phyloP scores from a whole-genome alignment of 2,329 filamentous ascomycete species.

The Fusarium duplospermum region DNA sequence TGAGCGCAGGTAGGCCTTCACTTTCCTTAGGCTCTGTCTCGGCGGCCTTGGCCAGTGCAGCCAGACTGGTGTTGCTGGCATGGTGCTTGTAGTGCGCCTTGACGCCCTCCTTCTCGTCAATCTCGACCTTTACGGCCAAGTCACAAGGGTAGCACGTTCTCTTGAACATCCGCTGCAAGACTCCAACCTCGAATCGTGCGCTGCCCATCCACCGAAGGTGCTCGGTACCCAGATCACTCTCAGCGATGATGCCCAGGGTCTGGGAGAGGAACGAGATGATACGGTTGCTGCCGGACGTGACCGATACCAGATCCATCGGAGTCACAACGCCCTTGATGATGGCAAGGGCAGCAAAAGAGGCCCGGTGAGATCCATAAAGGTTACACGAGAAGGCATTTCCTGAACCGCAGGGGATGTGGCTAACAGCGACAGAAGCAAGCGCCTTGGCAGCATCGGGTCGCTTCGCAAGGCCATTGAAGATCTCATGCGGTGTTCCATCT shows the following conservation, averaged over 20 bases:
- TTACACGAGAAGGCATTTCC: constrained; percentile 96
- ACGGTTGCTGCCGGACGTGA: constrained; percentile 82
- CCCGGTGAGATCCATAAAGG: constrained; percentile 81
- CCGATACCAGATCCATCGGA: constrained; percentile 84
- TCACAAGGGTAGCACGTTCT: constrained; percentile 90
- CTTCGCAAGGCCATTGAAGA: constrained; percentile 91
- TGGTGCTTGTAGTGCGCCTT: constrained; percentile 75
- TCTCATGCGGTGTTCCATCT: constrained; percentile 90
- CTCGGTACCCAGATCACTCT: constrained; percentile 90
- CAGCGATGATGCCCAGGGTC: constrained; percentile 88
- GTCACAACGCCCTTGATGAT: constrained; percentile 90
- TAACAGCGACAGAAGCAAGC: constrained; percentile 81
- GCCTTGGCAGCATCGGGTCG: constrained; percentile 80
- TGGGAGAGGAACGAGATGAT: constrained; percentile 92
- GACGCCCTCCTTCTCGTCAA: constrained; percentile 79
- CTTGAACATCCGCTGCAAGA: constrained; percentile 79
- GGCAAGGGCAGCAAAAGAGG: constrained; percentile 80
- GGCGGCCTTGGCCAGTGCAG: constrained; percentile 37
- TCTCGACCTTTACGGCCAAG: constrained; percentile 84
- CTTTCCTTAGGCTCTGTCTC: constrained; percentile 48
- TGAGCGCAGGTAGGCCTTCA: constrained; percentile 75
- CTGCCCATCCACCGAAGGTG: constrained; percentile 93
- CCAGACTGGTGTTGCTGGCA: constrained; percentile 49
- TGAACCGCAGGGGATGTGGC: constrained; percentile 90
- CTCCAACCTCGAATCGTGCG: constrained; percentile 85